phyloP scores from a whole-genome alignment of 257 asterid genomes.

The Jaltomata sinuosa region DNA sequence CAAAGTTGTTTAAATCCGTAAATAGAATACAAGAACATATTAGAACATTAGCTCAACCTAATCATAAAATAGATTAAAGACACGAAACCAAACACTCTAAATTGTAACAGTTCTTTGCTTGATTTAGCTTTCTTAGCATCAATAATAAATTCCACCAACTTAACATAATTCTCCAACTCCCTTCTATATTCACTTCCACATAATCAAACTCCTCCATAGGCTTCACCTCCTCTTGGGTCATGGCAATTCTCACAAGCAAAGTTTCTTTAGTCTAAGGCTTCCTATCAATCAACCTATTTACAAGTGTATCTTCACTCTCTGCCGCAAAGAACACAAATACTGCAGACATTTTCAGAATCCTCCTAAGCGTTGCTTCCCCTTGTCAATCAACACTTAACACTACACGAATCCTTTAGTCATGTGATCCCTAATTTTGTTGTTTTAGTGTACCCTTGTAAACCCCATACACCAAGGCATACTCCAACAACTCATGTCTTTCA shows the following conservation, averaged over 20 bases:
- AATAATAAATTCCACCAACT: constrained; percentile 58
- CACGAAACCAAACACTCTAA: constrained; percentile 6
- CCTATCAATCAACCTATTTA: constrained; percentile 72
- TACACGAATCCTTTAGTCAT: no score
- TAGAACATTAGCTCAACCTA: not conserved
- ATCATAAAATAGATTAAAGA: not conserved
- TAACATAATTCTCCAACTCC: constrained; percentile 64
- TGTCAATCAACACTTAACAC: no score
- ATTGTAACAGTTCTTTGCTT: constrained; percentile 43
- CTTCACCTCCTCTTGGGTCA: constrained; percentile 76
- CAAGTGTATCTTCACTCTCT: constrained; percentile 88
- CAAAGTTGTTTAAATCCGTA: not conserved
- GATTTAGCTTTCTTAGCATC: constrained; percentile 89
- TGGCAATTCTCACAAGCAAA: constrained; percentile 63
- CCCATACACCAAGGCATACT: no score
- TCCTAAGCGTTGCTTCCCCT: no score
- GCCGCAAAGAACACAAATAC: constrained; percentile 78
- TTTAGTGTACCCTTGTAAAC: no score
- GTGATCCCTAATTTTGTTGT: no score
- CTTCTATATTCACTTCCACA: constrained; percentile 78
- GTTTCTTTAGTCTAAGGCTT: constrained; percentile 61
- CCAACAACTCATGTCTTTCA: no score
- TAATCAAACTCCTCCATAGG: constrained; percentile 74
- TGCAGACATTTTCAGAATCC: constrained; percentile 42
- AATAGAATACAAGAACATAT: not conserved